Evolutionary conservation across 1,284 basidiomycete genomes (phyloP).

Genomic region (Naganishia sp.): DNA sequence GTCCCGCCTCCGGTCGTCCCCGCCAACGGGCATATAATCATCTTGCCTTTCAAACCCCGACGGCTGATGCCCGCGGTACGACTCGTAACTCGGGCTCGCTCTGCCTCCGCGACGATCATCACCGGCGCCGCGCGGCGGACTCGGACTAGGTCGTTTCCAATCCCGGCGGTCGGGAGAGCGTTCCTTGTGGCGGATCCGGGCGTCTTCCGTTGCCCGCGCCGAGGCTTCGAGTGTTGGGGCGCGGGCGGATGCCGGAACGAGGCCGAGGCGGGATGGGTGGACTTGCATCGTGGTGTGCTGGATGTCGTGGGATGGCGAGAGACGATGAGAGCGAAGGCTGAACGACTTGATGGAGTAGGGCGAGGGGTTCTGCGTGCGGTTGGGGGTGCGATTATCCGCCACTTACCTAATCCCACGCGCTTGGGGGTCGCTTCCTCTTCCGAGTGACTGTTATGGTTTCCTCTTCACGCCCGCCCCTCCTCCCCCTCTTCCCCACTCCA

Average conservation of each 20-base stretch:
- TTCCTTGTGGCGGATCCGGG: conserved; percentile 20
- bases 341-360: neutral
- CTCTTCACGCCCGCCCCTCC: neutral
- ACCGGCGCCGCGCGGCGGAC: neutral
- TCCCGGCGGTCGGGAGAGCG: conserved; percentile 6
- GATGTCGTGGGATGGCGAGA: neutral
- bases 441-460: neutral
- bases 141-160: conserved; percentile 17
- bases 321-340: neutral
- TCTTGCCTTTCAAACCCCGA: conserved; percentile 20
- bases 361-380: too few relatives aligned
- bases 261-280: conserved; percentile 42
- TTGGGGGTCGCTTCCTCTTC: neutral
- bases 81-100: conserved; percentile 29
- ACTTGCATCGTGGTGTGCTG: conserved; percentile 39
- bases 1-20: neutral
- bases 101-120: neutral
- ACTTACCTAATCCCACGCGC: neutral
- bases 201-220: conserved; percentile 27
- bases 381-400: neutral
- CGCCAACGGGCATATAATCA: conserved; percentile 27
- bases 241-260: conserved; percentile 37
- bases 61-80: conserved; percentile 32
- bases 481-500: neutral
- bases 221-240: conserved; percentile 17